A percentile compares a stretch with the other conserved stretches of the same genome.
These are phyloP conservation scores for Syzygium aromaticum DNA, from an alignment of 345 rosid species.

Conservation along the genomic window DNA sequence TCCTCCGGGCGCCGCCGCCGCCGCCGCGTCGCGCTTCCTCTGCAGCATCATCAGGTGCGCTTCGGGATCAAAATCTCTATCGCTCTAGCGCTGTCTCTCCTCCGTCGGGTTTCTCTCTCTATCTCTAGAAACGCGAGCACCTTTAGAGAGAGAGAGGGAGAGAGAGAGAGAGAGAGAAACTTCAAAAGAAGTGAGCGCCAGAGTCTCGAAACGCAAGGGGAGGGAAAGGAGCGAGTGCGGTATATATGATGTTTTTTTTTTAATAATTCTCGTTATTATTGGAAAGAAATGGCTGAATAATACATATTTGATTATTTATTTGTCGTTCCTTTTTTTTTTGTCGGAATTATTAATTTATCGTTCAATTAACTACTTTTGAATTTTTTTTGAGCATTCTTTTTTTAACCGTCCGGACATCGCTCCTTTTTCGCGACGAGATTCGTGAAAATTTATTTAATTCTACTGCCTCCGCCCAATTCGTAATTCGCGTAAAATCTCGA, in stretches of 20 bases:
- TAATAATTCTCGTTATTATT: background rate
- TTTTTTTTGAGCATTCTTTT: background rate
- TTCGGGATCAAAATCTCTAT: constrained; percentile 2
- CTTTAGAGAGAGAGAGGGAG: background rate
- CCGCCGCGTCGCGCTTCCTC: constrained; percentile 4
- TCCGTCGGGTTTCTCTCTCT: background rate
- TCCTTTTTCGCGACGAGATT: background rate
- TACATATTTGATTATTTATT: background rate
- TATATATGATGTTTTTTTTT: background rate
- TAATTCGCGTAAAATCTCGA: background rate
- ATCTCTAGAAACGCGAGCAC: background rate
- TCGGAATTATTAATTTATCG: background rate
- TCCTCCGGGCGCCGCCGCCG: background rate
- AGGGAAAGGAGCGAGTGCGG: background rate
- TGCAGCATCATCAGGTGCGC: background rate
- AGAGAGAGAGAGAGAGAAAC: constrained; percentile 10
- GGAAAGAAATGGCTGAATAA: background rate
- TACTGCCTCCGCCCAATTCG: background rate
- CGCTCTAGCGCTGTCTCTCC: background rate
- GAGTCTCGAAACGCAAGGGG: constrained; percentile 2
- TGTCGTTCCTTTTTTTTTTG: background rate
- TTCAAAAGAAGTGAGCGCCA: constrained; percentile 59
- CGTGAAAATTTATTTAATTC: background rate
- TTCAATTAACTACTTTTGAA: background rate
- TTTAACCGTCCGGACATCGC: background rate